These are phyloP conservation scores for Primulina eburnea DNA, from an alignment of 257 asterid species.

Conservation along the genomic window DNA sequence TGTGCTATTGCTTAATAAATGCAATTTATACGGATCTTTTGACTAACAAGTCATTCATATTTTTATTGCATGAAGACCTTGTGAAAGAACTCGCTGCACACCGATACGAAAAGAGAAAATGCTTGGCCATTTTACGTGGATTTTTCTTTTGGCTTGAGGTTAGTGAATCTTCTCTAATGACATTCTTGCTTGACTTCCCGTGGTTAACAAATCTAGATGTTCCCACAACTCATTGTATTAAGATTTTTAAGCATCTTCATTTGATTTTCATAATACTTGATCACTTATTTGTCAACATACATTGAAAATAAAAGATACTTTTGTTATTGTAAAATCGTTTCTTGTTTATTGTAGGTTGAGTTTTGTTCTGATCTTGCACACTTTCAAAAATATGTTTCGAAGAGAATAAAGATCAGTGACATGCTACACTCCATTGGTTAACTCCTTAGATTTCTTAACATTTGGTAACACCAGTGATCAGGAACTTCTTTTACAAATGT, in stretches of 20 bases:
- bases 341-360: background rate
- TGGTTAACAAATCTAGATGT: no score
- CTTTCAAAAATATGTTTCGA: background rate
- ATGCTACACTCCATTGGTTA: background rate
- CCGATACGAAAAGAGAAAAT: slow-evolving; percentile 13
- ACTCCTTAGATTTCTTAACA: no score
- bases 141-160: slow-evolving; percentile 25
- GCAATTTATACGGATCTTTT: background rate
- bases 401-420: background rate
- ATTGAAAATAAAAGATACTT: background rate
- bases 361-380: background rate
- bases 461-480: background rate
- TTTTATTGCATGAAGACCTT: slow-evolving; percentile 35
- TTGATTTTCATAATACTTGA: background rate
- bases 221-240: background rate
- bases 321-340: background rate
- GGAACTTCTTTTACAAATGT: background rate
- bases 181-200: background rate
- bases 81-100: slow-evolving; percentile 16
- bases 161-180: slow-evolving; percentile 8
- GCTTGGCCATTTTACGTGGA: slow-evolving; percentile 34
- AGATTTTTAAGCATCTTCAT: background rate
- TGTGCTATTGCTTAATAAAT: no score
- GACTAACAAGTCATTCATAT: background rate
- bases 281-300: background rate